A percentile compares a stretch with the other conserved stretches of the same genome.
Evolutionary conservation across 345 rosid genomes (phyloP).

Genomic region (Rubroshorea leprosula): DNA sequence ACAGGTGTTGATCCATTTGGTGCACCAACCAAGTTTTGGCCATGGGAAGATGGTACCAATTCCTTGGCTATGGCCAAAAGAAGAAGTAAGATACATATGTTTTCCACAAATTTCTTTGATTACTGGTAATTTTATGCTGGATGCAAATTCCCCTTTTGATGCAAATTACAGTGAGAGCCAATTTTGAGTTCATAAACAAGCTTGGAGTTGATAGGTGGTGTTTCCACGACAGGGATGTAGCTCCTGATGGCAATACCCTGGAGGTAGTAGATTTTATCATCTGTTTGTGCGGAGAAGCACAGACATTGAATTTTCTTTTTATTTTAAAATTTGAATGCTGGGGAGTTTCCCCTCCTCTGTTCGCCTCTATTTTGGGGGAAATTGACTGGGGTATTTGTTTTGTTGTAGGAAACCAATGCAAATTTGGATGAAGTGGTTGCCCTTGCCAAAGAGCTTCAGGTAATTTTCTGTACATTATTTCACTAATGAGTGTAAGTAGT

Average conservation of each 20-base stretch:
- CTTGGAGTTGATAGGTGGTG: constrained; percentile 96
- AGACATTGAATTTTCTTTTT: too few relatives aligned
- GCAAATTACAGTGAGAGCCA: constrained; percentile 77
- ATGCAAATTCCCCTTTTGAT: constrained; percentile 6
- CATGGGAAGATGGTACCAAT: constrained; percentile 98
- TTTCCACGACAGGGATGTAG: constrained; percentile 95
- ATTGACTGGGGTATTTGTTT: too few relatives aligned
- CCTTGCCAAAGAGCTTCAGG: constrained; percentile 91
- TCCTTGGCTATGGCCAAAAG: constrained; percentile 91
- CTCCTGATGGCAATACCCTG: constrained; percentile 74
- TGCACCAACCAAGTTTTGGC: constrained; percentile 81
- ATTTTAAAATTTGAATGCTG: too few relatives aligned
- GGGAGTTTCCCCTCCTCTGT: too few relatives aligned
- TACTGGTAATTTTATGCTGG: background rate
- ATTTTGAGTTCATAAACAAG: constrained; percentile 87
- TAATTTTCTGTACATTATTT: constrained; percentile 11
- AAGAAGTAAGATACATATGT: constrained; percentile 56
- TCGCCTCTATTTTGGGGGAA: too few relatives aligned
- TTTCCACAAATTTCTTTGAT: background rate
- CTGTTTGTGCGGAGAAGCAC: too few relatives aligned
- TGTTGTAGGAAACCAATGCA: constrained; percentile 66
- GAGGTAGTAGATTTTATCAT: constrained; percentile 38
- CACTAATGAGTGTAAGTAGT: background rate
- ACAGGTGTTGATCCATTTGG: constrained; percentile 91
- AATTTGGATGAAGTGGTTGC: constrained; percentile 90